Conservation (phyloP, 495 filamentous ascomycete species). For the Penicillium macrosclerotiorum region DNA sequence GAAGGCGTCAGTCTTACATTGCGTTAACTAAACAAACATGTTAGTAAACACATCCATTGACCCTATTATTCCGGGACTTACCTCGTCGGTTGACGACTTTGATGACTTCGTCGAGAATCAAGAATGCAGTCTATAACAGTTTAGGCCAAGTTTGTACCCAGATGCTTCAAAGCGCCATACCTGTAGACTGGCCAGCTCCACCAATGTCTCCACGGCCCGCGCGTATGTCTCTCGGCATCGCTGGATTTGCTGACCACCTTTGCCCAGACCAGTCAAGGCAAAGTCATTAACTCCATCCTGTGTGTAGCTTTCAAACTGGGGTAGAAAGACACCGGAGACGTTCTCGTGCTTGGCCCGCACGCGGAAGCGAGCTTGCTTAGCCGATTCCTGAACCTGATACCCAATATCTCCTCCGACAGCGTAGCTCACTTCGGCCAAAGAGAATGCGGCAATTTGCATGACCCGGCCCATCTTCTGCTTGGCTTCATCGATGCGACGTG, state of each 20-base stretch:
- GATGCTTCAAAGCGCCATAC: slow-evolving; percentile 31
- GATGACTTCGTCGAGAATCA: slow-evolving; percentile 97
- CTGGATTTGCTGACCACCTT: slow-evolving; percentile 96
- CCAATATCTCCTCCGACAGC: slow-evolving; percentile 94
- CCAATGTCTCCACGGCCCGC: slow-evolving; percentile 93
- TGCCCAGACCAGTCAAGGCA: slow-evolving; percentile 90
- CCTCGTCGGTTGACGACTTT: slow-evolving; percentile 97
- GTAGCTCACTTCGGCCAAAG: slow-evolving; percentile 95
- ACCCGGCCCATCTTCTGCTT: slow-evolving; percentile 99
- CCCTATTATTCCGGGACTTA: slow-evolving; percentile 26
- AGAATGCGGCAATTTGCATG: slow-evolving; percentile 98
- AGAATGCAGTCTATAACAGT: slow-evolving; percentile 76
- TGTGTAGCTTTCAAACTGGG: slow-evolving; percentile 83
- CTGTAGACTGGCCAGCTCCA: slow-evolving; percentile 93
- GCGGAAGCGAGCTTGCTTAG: slow-evolving; percentile 86
- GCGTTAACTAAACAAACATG: slow-evolving; percentile 68
- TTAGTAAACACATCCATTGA: not conserved
- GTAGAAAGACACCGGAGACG: slow-evolving; percentile 92
- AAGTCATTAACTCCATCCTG: slow-evolving; percentile 92
- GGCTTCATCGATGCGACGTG: slow-evolving; percentile 93
- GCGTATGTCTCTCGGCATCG: slow-evolving; percentile 94
- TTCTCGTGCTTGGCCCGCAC: slow-evolving; percentile 96
- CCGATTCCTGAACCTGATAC: slow-evolving; percentile 96
- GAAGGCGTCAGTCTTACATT: slow-evolving; percentile 58
- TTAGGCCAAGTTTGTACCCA: slow-evolving; percentile 3